Conservation (phyloP, 106 monocot species). For the Narthecium ossifragum region DNA sequence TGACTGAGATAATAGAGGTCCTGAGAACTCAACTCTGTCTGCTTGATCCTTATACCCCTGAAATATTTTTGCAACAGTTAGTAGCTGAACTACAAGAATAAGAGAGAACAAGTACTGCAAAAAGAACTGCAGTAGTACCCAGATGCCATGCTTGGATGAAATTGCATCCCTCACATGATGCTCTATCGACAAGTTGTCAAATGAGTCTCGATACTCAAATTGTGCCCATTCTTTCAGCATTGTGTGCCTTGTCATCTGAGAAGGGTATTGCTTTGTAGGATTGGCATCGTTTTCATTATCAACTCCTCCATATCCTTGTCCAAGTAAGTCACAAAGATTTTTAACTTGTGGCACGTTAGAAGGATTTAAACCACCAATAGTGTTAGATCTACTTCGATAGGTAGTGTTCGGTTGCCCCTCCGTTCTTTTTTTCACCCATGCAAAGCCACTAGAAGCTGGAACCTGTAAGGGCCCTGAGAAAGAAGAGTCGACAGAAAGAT, state of each 20-base stretch:
- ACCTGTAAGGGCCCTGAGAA: conserved; percentile 22
- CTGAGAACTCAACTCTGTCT: conserved; percentile 53
- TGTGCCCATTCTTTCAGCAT: conserved; percentile 41
- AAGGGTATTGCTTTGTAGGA: conserved; percentile 4
- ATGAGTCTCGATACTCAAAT: conserved; percentile 21
- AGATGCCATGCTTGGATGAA: conserved; percentile 19
- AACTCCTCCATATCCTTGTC: conserved; percentile 9
- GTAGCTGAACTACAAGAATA: not conserved
- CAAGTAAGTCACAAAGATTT: not conserved
- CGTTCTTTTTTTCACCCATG: conserved; percentile 29
- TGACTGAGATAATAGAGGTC: conserved; percentile 47
- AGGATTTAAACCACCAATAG: not conserved
- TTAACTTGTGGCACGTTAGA: not conserved
- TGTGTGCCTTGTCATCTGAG: conserved; percentile 17
- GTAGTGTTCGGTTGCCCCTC: conserved; percentile 15
- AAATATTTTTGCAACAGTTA: not conserved
- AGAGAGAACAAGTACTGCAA: not conserved
- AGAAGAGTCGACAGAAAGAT: conserved; percentile 2
- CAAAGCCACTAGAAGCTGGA: conserved; percentile 27
- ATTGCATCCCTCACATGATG: conserved; percentile 14
- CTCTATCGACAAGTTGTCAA: conserved; percentile 16
- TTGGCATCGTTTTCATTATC: not conserved
- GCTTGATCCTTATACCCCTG: conserved; percentile 27
- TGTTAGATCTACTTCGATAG: conserved; percentile 10
- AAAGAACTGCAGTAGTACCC: conserved; percentile 20